phyloP scores from a whole-genome alignment of 495 filamentous ascomycete genomes.

The Hypoxylon fuscum region DNA sequence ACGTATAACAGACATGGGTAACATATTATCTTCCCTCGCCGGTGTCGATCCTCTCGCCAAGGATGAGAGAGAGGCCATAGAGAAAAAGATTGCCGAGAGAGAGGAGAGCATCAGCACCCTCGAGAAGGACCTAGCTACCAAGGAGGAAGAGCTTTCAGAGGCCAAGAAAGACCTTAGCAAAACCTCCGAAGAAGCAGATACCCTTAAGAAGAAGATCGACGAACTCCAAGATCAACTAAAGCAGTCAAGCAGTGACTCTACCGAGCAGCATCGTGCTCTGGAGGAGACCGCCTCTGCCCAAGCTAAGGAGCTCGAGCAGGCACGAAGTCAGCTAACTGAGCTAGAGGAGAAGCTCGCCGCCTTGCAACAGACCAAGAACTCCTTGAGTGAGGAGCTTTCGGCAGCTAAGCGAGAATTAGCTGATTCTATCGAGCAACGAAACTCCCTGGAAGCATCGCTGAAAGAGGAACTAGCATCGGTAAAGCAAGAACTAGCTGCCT shows the following conservation, averaged over 20 bases:
- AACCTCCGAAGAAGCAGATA: conserved; percentile 40
- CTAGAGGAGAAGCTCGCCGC: conserved; percentile 25
- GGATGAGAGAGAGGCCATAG: conserved; percentile 50
- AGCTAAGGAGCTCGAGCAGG: conserved; percentile 25
- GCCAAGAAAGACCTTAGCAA: conserved; percentile 47
- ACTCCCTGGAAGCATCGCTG: conserved; percentile 21
- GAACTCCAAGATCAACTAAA: conserved; percentile 32
- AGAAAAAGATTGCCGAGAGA: conserved; percentile 48
- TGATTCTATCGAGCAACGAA: conserved; percentile 26
- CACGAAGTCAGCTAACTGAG: conserved; percentile 23
- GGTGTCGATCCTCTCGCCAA: conserved; percentile 32
- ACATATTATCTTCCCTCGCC: conserved; percentile 35
- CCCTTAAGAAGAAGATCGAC: conserved; percentile 36
- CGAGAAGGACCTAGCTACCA: conserved; percentile 53
- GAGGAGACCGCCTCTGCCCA: conserved; percentile 27
- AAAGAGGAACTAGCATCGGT: conserved; percentile 22
- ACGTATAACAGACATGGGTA: conserved; percentile 26
- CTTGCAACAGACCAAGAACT: conserved; percentile 30
- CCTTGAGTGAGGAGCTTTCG: conserved; percentile 27
- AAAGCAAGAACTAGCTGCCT: conserved; percentile 22
- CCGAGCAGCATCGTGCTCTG: conserved; percentile 15
- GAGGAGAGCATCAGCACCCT: conserved; percentile 53
- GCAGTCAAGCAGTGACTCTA: conserved; percentile 16
- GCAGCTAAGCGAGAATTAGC: conserved; percentile 19
- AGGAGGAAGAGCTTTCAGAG: conserved; percentile 58